phyloP scores from a whole-genome alignment of 345 rosid species.

The Gossypium arboreum region DNA sequence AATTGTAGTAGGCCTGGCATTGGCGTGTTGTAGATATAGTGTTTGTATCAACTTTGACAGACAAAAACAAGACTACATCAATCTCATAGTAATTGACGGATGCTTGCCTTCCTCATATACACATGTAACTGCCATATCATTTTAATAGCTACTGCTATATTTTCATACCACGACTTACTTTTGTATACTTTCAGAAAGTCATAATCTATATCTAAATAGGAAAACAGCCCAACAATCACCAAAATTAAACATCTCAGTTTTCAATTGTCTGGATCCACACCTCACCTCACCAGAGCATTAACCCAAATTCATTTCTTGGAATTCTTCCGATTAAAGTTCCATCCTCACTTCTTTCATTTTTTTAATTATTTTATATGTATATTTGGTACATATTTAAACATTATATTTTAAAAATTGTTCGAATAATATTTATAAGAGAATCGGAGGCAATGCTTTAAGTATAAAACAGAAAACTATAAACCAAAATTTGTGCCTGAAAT shows the following conservation, averaged over 20 bases:
- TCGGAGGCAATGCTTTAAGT: too few relatives aligned
- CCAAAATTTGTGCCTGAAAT: neutral
- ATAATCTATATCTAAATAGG: neutral
- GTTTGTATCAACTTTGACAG: neutral
- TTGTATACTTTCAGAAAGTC: too few relatives aligned
- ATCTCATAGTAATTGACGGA: neutral
- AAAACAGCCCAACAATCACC: neutral
- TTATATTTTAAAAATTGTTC: too few relatives aligned
- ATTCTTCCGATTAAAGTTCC: too few relatives aligned
- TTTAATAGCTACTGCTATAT: neutral
- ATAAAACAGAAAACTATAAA: neutral
- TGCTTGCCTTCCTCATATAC: neutral
- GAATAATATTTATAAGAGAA: too few relatives aligned
- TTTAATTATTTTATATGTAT: too few relatives aligned
- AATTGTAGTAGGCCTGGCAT: neutral
- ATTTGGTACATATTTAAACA: too few relatives aligned
- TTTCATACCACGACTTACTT: too few relatives aligned
- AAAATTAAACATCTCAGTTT: neutral
- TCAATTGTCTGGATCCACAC: neutral
- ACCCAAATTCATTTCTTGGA: too few relatives aligned
- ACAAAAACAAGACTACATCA: neutral
- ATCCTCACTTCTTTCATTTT: too few relatives aligned
- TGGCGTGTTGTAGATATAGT: neutral
- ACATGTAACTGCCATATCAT: conserved; percentile 1
- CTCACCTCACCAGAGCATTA: neutral